These are phyloP conservation scores for Kalanchoe fedtschenkoi DNA, from an alignment of 164 flowering plant genomes.

Conservation along the genomic window DNA sequence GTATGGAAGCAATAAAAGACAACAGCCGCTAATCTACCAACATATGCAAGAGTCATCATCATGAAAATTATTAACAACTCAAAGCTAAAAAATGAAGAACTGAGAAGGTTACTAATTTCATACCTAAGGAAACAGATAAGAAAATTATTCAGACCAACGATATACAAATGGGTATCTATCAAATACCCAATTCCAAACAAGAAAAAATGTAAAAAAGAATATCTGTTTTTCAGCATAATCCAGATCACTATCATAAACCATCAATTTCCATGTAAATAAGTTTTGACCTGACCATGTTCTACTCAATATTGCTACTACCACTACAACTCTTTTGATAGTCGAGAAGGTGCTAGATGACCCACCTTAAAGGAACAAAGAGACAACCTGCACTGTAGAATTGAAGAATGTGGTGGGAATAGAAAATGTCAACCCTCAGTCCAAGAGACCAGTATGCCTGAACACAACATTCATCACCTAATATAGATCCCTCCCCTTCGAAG, in stretches of 20 bases:
- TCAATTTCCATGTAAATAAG: background rate
- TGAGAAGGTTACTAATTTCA: too few species aligned
- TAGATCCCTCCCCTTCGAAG: constrained; percentile 82
- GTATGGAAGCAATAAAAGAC: too few species aligned
- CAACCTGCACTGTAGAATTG: background rate
- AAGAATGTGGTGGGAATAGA: background rate
- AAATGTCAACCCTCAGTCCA: constrained; percentile 25
- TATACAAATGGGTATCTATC: background rate
- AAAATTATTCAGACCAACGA: background rate
- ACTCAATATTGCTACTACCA: background rate
- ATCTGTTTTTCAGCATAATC: background rate
- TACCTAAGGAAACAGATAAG: too few species aligned
- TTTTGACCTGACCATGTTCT: background rate
- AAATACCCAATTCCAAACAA: background rate
- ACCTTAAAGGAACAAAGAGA: background rate
- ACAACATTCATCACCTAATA: constrained; percentile 66
- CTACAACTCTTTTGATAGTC: background rate
- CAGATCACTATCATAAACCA: background rate
- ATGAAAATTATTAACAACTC: too few species aligned
- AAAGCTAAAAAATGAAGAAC: too few species aligned
- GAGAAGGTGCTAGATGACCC: background rate
- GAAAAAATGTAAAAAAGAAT: too few species aligned
- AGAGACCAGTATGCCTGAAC: constrained; percentile 62
- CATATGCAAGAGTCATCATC: too few species aligned
- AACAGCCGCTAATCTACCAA: too few species aligned